Evolutionary conservation across 805 yeast species (phyloP).

Genomic region (Yarrowia osloensis): DNA sequence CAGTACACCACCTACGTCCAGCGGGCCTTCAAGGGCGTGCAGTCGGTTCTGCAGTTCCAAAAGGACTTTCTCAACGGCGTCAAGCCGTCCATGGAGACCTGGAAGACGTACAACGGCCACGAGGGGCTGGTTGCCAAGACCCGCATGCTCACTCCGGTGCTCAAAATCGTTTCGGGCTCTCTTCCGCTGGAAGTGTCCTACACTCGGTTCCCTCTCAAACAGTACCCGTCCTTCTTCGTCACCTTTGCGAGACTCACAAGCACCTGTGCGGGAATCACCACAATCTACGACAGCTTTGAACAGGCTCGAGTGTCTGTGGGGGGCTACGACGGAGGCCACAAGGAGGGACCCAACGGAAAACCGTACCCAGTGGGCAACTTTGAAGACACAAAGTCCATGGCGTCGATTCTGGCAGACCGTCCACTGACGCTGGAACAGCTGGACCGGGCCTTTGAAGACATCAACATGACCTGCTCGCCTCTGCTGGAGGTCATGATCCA

Average conservation of each 20-base stretch:
- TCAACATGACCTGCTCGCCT: background rate
- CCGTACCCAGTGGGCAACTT: background rate
- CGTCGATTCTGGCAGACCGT: background rate
- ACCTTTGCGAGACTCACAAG: constrained; percentile 5
- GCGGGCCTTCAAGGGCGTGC: constrained; percentile 33
- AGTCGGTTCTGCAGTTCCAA: constrained; percentile 21
- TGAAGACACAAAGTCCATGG: background rate
- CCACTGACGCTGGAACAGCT: background rate
- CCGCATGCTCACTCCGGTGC: background rate
- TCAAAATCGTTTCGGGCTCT: background rate
- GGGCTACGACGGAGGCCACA: background rate
- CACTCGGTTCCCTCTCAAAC: constrained; percentile 1
- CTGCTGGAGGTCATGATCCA: background rate
- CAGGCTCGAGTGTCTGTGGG: background rate
- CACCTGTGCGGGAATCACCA: constrained; percentile 14
- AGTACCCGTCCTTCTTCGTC: constrained; percentile 6
- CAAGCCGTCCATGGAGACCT: constrained; percentile 32
- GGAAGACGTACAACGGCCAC: background rate
- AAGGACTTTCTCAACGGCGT: constrained; percentile 27
- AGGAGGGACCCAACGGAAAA: background rate
- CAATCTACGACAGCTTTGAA: constrained; percentile 8
- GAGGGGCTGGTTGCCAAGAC: background rate
- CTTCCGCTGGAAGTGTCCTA: background rate
- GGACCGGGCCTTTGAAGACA: background rate
- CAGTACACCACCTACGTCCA: constrained; percentile 33